Percentiles rank a stretch among this genome's conserved stretches.
These are phyloP conservation scores for Ceratocystis smalleyi DNA, from an alignment of 2,329 filamentous ascomycete species.

Conservation along the genomic window DNA sequence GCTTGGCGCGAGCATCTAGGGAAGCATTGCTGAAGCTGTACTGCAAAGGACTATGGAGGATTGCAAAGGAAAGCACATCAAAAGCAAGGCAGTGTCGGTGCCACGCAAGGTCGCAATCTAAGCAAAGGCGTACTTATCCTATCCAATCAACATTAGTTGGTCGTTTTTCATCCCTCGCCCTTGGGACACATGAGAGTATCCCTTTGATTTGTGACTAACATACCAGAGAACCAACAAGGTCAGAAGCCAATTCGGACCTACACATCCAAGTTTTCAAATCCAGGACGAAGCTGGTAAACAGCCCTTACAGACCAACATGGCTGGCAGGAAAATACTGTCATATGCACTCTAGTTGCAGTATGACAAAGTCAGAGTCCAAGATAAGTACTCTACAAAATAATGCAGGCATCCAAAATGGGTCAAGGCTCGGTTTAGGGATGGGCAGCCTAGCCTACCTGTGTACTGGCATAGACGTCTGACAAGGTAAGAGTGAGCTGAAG, in stretches of 20 bases:
- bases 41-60: too few species aligned
- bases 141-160: not conserved
- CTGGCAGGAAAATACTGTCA: not conserved
- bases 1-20: not conserved
- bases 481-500: not conserved
- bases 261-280: not conserved
- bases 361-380: not conserved
- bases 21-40: not conserved
- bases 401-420: not conserved
- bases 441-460: not conserved
- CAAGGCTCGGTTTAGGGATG: not conserved
- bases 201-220: not conserved
- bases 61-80: not conserved
- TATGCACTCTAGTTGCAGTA: not conserved
- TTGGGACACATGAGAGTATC: not conserved
- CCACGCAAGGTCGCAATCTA: not conserved
- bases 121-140: not conserved
- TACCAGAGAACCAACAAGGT: not conserved
- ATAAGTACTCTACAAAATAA: not conserved
- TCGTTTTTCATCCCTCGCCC: not conserved
- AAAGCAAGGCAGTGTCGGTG: not conserved
- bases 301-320: slow-evolving; percentile 1
- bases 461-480: not conserved
- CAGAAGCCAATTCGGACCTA: not conserved
- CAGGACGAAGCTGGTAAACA: not conserved